Base-by-base conservation (phyloP, 805 yeast genomes). In the Sungouiella blattae region DNA sequence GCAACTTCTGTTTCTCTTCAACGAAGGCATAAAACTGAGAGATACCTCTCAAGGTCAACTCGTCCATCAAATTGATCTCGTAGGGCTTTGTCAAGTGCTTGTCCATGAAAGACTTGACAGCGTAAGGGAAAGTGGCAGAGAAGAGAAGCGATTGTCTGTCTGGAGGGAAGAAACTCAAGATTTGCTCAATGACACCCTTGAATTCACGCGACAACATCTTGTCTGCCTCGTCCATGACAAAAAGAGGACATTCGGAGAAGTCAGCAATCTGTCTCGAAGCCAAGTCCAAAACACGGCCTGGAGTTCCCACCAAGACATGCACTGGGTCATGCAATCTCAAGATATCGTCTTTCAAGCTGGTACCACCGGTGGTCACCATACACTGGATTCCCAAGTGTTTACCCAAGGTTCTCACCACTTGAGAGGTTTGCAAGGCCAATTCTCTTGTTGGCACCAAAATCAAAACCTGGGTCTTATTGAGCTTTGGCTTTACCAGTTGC, bases 311-410 rank as follows among this genome's bases (percentile, higher is more conserved):
- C 41, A 93, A 68, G 27, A 93, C 78, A 61, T 93, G 98, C 25
- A 93, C 97, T 9, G 95, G 83, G 33, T 91, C 98, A 53, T 85
- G 78, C 52, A 93, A 73, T 72, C 98, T 83, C 53, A 93, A 62
- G 53, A 93, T 91, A 64, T 93, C 98, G 65, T 93, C 98, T 64
- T 84, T 82, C 49, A 93, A 72, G 39, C 83, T 78, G 30, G 98
- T 93, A 57, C 98, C 98, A 62, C 98, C 98, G 9, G 98, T 93
- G 63, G 98, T 83, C 38, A 91, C 97, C 98, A 93, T 91, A 56
- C 93, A 87, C 58, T 89, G 83, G 47, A 88, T 71, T 21, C 88
- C 91, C 62, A 93, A 71, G 62, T 93, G 98, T 59, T 88, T 88
- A 40, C 97, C 97, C 44, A 93, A 73, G 9, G 98, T 89, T 64